phyloP scores from a whole-genome alignment of 176 grass and related monocot genomes.

The Lolium rigidum region DNA sequence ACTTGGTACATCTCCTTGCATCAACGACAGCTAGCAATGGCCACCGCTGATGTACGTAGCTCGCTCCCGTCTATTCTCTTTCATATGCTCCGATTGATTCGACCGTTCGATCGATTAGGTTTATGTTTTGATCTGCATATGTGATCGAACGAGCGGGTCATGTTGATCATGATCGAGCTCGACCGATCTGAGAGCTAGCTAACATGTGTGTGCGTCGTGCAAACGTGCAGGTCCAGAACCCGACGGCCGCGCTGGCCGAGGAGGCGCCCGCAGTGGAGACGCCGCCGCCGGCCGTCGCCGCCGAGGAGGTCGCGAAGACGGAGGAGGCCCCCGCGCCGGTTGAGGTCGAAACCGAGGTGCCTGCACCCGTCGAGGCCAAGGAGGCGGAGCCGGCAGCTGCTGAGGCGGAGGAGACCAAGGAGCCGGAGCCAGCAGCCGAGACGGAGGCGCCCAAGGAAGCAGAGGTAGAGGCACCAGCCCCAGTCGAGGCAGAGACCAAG shows the following conservation, averaged over 20 bases:
- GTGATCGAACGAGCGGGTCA: not conserved
- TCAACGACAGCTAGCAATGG: conserved; percentile 51
- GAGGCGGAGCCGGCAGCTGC: not conserved
- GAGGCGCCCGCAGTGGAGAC: conserved; percentile 52
- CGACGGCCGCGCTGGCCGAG: conserved; percentile 46
- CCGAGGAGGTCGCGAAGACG: conserved; percentile 45
- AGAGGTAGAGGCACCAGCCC: not conserved
- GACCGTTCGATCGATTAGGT: not conserved
- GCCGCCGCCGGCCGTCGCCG: not conserved
- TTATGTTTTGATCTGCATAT: not conserved
- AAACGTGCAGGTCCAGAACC: conserved; percentile 69
- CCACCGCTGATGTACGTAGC: conserved; percentile 50
- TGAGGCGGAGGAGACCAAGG: conserved; percentile 21
- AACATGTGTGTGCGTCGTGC: not conserved
- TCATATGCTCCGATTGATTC: not conserved
- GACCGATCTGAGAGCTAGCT: not conserved
- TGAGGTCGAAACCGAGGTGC: not conserved
- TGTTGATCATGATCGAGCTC: not conserved
- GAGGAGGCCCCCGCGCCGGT: conserved; percentile 48
- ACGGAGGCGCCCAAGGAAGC: conserved; percentile 30
- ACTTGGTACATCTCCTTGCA: not conserved
- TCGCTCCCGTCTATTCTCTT: not conserved
- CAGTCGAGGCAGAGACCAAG: conserved; percentile 38
- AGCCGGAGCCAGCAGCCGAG: conserved; percentile 2
- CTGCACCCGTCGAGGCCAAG: conserved; percentile 20